A percentile compares a stretch with the other conserved stretches of the same genome.
phyloP scores from a whole-genome alignment of 2,329 filamentous ascomycete genomes.

The Ramularia endophylla region DNA sequence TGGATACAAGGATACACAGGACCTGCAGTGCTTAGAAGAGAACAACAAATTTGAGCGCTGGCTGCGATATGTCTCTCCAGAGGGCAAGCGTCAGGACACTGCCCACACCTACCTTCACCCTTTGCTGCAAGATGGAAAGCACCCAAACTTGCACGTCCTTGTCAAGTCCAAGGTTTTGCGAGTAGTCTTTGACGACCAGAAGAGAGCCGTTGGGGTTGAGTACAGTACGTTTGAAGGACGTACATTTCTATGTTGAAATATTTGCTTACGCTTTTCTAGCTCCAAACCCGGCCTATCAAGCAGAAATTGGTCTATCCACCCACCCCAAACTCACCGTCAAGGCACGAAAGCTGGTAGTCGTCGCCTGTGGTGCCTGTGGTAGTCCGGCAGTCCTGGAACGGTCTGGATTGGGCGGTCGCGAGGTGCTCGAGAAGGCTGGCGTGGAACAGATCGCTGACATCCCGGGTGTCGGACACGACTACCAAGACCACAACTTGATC shows the following conservation, averaged over 20 bases:
- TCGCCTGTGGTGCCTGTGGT: conserved; percentile 52
- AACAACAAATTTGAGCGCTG: conserved; percentile 40
- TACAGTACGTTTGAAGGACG: conserved; percentile 31
- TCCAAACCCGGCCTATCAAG: conserved; percentile 30
- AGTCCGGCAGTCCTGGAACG: conserved; percentile 56
- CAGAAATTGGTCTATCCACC: background rate
- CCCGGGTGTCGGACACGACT: conserved; percentile 11
- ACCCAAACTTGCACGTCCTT: conserved; percentile 56
- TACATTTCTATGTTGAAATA: too few species aligned
- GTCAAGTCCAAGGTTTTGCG: conserved; percentile 50
- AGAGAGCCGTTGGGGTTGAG: conserved; percentile 55
- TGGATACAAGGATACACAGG: conserved; percentile 48
- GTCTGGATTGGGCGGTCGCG: conserved; percentile 50
- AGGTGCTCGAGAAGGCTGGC: conserved; percentile 11
- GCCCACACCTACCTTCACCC: conserved; percentile 53
- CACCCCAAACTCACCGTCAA: conserved; percentile 31
- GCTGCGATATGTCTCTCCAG: conserved; percentile 45
- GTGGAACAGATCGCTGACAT: conserved; percentile 24
- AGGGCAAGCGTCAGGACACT: conserved; percentile 54
- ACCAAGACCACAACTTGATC: conserved; percentile 36
- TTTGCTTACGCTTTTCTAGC: too few species aligned
- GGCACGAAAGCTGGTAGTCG: conserved; percentile 53
- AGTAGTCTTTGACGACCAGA: conserved; percentile 20
- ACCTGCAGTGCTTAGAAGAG: conserved; percentile 48
- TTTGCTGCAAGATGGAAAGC: conserved; percentile 42